These are phyloP conservation scores for Cladophialophora psammophila DNA, from an alignment of 2,329 filamentous ascomycete genomes.

Conservation along the genomic window DNA sequence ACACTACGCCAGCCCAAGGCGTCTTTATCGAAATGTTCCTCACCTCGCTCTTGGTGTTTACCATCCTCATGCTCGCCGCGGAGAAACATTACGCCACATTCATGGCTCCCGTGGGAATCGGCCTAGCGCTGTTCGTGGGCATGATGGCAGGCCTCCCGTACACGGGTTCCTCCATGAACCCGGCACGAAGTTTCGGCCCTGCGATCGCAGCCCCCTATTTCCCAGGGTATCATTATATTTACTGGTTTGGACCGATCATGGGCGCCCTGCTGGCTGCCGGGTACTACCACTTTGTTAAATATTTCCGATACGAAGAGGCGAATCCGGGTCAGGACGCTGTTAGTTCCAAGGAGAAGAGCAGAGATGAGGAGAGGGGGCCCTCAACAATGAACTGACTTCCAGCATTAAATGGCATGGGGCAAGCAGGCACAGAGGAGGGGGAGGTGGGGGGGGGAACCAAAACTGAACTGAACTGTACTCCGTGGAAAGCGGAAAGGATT, in stretches of 20 bases:
- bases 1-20: conserved; percentile 62
- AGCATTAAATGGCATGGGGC: no score
- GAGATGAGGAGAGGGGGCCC: conserved; percentile 11
- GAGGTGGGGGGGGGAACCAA: no score
- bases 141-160: conserved; percentile 50
- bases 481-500: no score
- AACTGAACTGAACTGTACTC: no score
- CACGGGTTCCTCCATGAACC: conserved; percentile 58
- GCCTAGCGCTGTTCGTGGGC: conserved; percentile 71
- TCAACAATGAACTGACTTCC: no score
- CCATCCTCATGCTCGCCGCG: conserved; percentile 72
- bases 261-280: conserved; percentile 56
- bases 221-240: conserved; percentile 53
- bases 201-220: conserved; percentile 55
- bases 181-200: conserved; percentile 57
- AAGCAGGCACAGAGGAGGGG: no score
- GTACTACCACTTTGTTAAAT: conserved; percentile 57
- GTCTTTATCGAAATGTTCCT: conserved; percentile 73
- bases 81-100: conserved; percentile 77
- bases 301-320: conserved; percentile 51
- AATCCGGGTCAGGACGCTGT: conserved; percentile 61
- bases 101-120: conserved; percentile 75
- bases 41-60: conserved; percentile 68
- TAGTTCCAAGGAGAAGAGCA: conserved; percentile 21
- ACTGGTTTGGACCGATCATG: conserved; percentile 51